These are phyloP conservation scores for Hypoxylon sp. DNA, from an alignment of 2,329 filamentous ascomycete genomes.

Conservation along the genomic window DNA sequence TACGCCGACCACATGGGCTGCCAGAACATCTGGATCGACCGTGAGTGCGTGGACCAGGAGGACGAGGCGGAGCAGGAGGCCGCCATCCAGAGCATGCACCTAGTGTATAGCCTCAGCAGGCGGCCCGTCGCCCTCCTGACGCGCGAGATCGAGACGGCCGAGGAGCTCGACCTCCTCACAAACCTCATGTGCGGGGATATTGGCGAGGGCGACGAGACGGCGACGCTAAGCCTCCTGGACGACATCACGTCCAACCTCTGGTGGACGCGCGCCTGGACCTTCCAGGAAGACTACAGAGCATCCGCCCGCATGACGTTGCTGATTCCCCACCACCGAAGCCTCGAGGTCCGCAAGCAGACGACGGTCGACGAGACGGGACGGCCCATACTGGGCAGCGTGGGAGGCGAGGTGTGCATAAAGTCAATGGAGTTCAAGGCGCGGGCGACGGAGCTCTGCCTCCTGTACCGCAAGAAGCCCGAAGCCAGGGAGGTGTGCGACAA, in stretches of 20 bases:
- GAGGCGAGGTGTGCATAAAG: constrained; percentile 41
- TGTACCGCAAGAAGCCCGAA: constrained; percentile 33
- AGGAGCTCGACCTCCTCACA: constrained; percentile 39
- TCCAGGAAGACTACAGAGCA: constrained; percentile 44
- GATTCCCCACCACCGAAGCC: constrained; percentile 37
- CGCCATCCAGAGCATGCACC: constrained; percentile 45
- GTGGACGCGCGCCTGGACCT: constrained; percentile 45
- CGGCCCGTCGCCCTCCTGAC: constrained; percentile 42
- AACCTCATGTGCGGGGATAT: constrained; percentile 37
- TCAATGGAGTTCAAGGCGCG: constrained; percentile 38
- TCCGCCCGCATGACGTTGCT: constrained; percentile 42
- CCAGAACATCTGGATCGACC: constrained; percentile 43
- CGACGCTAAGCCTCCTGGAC: constrained; percentile 36
- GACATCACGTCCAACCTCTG: constrained; percentile 42
- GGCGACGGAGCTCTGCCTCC: constrained; percentile 42
- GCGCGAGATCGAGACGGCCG: constrained; percentile 33
- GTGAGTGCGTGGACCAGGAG: constrained; percentile 42
- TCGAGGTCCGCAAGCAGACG: constrained; percentile 39
- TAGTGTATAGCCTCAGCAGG: constrained; percentile 42
- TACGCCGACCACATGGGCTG: constrained; percentile 40
- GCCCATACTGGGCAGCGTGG: constrained; percentile 34
- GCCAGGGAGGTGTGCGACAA: constrained; percentile 35
- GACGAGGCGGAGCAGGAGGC: constrained; percentile 38
- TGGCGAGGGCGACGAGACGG: constrained; percentile 31
- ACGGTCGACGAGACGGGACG: constrained; percentile 19